Evolutionary conservation across 2,329 filamentous ascomycete species (phyloP).

Genomic region (Fusarium chlamydosporum): DNA sequence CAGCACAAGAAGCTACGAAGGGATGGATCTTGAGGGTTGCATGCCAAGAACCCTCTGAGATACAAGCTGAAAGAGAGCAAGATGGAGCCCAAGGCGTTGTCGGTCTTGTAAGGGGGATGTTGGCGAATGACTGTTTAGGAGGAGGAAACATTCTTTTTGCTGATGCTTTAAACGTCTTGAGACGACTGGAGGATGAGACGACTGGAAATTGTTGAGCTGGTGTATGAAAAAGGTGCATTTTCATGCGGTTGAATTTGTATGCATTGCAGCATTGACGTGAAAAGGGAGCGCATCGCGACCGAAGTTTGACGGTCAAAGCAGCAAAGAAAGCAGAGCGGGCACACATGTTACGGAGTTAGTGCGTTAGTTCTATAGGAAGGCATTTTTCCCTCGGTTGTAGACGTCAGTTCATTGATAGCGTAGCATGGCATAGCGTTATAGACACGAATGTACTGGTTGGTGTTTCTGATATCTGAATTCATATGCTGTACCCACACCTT

Average conservation of each 20-base stretch:
- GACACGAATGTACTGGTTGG: constrained; percentile 11
- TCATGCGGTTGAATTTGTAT: neutral
- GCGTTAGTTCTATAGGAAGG: constrained; percentile 8
- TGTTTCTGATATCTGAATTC: constrained; percentile 6
- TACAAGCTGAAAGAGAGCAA: constrained; percentile 57
- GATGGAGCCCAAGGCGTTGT: constrained; percentile 63
- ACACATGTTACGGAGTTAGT: constrained; percentile 7
- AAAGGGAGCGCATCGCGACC: constrained; percentile 19
- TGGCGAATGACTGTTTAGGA: constrained; percentile 66
- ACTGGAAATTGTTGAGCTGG: constrained; percentile 51
- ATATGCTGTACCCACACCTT: neutral
- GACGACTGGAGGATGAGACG: constrained; percentile 63
- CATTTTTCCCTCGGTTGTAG: constrained; percentile 1
- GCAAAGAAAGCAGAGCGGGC: constrained; percentile 3
- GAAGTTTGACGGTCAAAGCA: constrained; percentile 31
- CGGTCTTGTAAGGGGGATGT: constrained; percentile 61
- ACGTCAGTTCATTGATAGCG: neutral
- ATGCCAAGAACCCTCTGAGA: constrained; percentile 57
- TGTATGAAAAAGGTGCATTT: constrained; percentile 6
- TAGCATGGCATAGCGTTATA: constrained; percentile 10
- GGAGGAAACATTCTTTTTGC: constrained; percentile 65
- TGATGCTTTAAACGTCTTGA: constrained; percentile 68
- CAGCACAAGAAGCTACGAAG: constrained; percentile 51
- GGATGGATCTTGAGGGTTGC: constrained; percentile 61
- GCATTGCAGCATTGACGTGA: constrained; percentile 20